Evolutionary conservation across 73 alveolate species (phyloP), one percentile per base, ranked within the genome.

Genomic region (Paramecium tetraurelia): DNA sequence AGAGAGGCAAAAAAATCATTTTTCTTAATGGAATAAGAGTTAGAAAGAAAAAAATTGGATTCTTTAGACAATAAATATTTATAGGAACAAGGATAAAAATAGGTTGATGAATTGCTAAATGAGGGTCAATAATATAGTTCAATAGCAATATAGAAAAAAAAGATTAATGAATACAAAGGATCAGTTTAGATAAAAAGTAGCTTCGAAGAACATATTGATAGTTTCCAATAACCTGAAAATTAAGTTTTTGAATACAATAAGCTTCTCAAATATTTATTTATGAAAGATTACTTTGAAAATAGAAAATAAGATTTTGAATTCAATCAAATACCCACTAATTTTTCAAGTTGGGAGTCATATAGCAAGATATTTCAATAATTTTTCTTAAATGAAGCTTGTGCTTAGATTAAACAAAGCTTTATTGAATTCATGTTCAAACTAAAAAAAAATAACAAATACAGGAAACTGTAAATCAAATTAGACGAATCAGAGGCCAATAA

Each of bases 341-440:
- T 75, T 35, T 21, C 36, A 7, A n/a, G 7, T 36, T 31, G 38
- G 41, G 87, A 86, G 0, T 68, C 63, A 68, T 86, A 86, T 68
- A 53, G 85, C 10, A 86, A 53, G 10, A 86, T 86, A 14, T 86
- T 86, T 86, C 46, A 86, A 63, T 68, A 86, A 59, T 76, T 68
- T 35, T 86, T 86, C 40, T 63, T 86, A 58, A 63, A 63, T 58
- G 93, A 86, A 20, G 69, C 86, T 27, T 38, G 46, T 8, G 59
- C 93, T 18, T 63, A 86, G 36, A 69, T 63, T 68, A 48, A 63
- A 86, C 35, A 86, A 43, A 59, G 41, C 8, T 59, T 86, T 36
- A 35, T 35, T 20, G 63, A 16, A 31, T 63, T 86, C 40, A 36
- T 63, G 71, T 53, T 53, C 14, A 41, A 59, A 5, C 21, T 59